Percentiles rank a stretch among this genome's conserved stretches.
Conservation (phyloP, 257 asterid species). For the Thymus quinquecostatus region DNA sequence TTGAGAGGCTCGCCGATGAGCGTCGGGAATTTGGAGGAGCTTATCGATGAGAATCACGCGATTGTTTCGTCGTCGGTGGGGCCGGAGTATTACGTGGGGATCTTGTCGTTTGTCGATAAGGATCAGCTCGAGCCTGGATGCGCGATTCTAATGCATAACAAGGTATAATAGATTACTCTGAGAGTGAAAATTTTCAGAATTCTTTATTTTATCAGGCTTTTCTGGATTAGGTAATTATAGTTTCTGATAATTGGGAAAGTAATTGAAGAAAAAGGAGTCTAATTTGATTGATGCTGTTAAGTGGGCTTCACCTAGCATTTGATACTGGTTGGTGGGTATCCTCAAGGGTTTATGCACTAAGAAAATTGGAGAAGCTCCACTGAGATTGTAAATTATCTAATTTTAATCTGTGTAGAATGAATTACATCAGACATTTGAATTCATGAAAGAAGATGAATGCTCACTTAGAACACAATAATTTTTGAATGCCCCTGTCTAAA, state of each 20-base stretch:
- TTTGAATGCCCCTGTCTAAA: neutral
- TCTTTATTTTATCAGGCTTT: neutral
- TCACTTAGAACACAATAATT: neutral
- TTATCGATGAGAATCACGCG: constrained; percentile 93
- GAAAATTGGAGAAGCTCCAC: neutral
- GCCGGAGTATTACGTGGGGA: constrained; percentile 91
- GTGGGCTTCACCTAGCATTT: neutral
- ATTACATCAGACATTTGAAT: neutral
- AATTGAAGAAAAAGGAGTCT: neutral
- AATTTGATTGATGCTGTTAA: constrained; percentile 8
- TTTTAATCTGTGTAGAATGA: neutral
- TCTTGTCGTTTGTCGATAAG: constrained; percentile 83
- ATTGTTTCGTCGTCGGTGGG: constrained; percentile 86
- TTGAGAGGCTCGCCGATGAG: constrained; percentile 91
- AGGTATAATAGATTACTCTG: constrained; percentile 43
- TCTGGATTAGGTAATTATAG: neutral
- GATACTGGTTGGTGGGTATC: neutral
- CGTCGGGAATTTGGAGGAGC: constrained; percentile 83
- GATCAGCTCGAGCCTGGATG: constrained; percentile 97
- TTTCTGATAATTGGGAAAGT: neutral
- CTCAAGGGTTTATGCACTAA: neutral
- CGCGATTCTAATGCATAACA: constrained; percentile 89
- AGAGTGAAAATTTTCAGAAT: neutral
- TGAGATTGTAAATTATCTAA: neutral
- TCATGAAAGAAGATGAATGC: neutral